Percentiles rank a stretch among this genome's conserved stretches.
Evolutionary conservation across 257 asterid genomes (phyloP).

Genomic region (Solanum commersonii): DNA sequence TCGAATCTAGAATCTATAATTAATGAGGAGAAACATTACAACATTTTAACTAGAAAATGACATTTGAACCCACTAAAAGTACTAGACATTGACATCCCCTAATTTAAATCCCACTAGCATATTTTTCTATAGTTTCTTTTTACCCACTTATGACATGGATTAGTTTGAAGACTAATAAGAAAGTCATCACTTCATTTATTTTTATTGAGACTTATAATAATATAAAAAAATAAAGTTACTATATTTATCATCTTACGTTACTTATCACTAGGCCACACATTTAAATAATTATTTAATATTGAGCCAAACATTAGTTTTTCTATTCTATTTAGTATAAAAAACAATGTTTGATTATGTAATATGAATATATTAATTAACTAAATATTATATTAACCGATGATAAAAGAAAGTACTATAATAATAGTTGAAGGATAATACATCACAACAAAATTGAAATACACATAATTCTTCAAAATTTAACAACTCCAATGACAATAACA

Average conservation of each 20-base stretch:
- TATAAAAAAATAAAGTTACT: neutral
- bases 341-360: neutral
- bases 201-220: neutral
- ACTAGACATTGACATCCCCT: neutral
- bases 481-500: neutral
- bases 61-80: neutral
- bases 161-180: neutral
- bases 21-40: neutral
- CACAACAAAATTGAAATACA: neutral
- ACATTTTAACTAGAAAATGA: neutral
- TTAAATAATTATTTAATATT: neutral
- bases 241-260: neutral
- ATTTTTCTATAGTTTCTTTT: neutral
- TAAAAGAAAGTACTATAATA: neutral
- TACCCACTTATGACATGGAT: neutral
- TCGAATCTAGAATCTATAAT: accelerated
- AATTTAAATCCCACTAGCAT: neutral
- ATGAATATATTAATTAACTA: neutral
- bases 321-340: neutral
- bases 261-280: neutral
- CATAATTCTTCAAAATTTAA: neutral
- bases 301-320: neutral
- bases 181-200: neutral
- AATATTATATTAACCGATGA: neutral
- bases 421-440: neutral